These are phyloP conservation scores for Hippophae gyantsensis DNA, from an alignment of 306 rosid species.

Conservation along the genomic window DNA sequence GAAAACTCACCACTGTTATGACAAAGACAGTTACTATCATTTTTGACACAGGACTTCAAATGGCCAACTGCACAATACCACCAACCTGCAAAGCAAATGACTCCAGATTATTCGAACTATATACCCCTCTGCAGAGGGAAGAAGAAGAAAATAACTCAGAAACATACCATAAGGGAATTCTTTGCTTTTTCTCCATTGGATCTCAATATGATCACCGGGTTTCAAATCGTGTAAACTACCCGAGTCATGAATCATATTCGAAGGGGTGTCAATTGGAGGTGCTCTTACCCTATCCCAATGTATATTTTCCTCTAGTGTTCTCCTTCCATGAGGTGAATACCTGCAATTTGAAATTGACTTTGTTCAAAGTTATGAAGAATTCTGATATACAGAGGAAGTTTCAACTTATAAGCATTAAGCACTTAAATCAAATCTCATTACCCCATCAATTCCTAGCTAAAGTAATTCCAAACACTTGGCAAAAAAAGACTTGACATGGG, in stretches of 20 bases:
- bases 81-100: slow-evolving; percentile 55
- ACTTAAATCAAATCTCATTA: background rate
- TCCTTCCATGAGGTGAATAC: slow-evolving; percentile 70
- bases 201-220: slow-evolving; percentile 85
- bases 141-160: background rate
- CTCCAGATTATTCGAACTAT: slow-evolving; percentile 4
- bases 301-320: slow-evolving; percentile 69
- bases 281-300: slow-evolving; percentile 70
- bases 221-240: slow-evolving; percentile 59
- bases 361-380: slow-evolving; percentile 3
- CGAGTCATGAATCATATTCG: slow-evolving; percentile 54
- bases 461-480: too few species aligned
- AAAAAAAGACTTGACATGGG: too few species aligned
- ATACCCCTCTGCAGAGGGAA: slow-evolving; percentile 2
- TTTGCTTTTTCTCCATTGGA: slow-evolving; percentile 87
- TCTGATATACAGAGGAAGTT: slow-evolving; percentile 4
- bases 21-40: too few species aligned
- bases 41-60: too few species aligned
- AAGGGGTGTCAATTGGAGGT: slow-evolving; percentile 56
- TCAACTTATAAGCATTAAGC: background rate
- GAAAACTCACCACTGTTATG: too few species aligned
- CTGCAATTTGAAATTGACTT: slow-evolving; percentile 33
- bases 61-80: too few species aligned
- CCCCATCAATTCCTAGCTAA: too few species aligned
- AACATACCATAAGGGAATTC: slow-evolving; percentile 79